These are phyloP conservation scores for Vanrija pseudolonga DNA, from an alignment of 1,284 basidiomycete species.

Conservation along the genomic window DNA sequence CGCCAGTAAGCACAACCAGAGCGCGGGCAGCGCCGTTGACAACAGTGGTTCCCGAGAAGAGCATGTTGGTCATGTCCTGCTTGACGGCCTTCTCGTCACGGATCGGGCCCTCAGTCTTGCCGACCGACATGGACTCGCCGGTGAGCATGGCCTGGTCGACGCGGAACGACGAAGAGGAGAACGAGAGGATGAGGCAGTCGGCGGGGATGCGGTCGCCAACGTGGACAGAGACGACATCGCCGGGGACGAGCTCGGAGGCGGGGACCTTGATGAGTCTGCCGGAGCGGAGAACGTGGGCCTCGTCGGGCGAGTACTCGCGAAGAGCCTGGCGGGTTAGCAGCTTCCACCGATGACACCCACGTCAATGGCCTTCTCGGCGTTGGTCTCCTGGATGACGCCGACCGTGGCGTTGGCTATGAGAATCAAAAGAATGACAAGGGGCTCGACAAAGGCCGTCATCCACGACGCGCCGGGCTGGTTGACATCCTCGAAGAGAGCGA, in stretches of 20 bases:
- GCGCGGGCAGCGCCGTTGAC: constrained; percentile 84
- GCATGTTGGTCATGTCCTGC: constrained; percentile 92
- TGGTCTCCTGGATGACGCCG: constrained; percentile 90
- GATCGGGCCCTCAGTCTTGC: constrained; percentile 68
- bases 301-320: constrained; percentile 91
- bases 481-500: constrained; percentile 78
- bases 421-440: constrained; percentile 86
- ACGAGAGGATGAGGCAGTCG: constrained; percentile 81
- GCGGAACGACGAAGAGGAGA: constrained; percentile 78
- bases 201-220: constrained; percentile 94
- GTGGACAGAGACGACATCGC: constrained; percentile 81
- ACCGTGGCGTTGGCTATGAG: constrained; percentile 90
- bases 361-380: constrained; percentile 91
- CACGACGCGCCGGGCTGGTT: constrained; percentile 57
- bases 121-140: constrained; percentile 83
- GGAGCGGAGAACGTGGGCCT: constrained; percentile 80
- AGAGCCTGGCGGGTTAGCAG: constrained; percentile 62
- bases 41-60: constrained; percentile 90
- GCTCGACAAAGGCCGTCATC: constrained; percentile 80
- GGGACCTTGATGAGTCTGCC: constrained; percentile 70
- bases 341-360: constrained; percentile 57
- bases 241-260: constrained; percentile 83
- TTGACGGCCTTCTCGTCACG: constrained; percentile 75
- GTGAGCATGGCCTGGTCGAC: constrained; percentile 93
- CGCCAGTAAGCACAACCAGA: constrained; percentile 78